phyloP scores from a whole-genome alignment of 2,329 filamentous ascomycete species.

The Pestalotiopsis sp. region DNA sequence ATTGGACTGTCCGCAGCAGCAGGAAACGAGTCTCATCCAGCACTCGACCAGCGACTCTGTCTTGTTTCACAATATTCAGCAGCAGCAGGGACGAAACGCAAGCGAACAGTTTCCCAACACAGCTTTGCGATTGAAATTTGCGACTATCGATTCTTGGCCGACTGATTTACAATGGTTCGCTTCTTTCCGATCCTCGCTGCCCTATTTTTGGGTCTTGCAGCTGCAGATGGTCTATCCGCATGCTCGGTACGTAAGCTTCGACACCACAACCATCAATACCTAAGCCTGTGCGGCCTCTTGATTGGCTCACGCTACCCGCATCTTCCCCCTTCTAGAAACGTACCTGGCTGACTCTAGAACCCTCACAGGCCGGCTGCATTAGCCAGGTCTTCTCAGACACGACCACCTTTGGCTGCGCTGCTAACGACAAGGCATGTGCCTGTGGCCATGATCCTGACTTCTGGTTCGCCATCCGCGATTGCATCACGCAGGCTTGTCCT shows the following conservation, averaged over 20 bases:
- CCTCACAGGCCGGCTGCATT: constrained; percentile 13
- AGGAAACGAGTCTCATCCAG: not conserved
- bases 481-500: constrained; percentile 14
- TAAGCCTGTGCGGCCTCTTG: not conserved
- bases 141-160: constrained; percentile 3
- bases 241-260: constrained; percentile 10
- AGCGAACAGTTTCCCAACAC: not conserved
- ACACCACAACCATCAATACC: not conserved
- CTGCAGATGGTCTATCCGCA: constrained; percentile 2
- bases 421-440: constrained; percentile 11
- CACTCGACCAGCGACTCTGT: not conserved
- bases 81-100: not conserved
- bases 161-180: not conserved
- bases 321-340: not conserved
- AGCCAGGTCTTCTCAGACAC: constrained; percentile 11
- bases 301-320: not conserved
- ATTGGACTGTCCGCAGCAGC: not conserved
- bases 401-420: constrained; percentile 4
- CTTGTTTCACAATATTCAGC: not conserved
- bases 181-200: not conserved
- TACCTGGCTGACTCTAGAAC: constrained; percentile 3
- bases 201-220: constrained; percentile 10
- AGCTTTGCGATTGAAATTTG: not conserved
- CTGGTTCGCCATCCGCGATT: constrained; percentile 12
- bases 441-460: constrained; percentile 8